A percentile compares a stretch with the other conserved stretches of the same genome.
phyloP scores from a whole-genome alignment of 73 alveolate genomes.

The Durusdinium trenchii region DNA sequence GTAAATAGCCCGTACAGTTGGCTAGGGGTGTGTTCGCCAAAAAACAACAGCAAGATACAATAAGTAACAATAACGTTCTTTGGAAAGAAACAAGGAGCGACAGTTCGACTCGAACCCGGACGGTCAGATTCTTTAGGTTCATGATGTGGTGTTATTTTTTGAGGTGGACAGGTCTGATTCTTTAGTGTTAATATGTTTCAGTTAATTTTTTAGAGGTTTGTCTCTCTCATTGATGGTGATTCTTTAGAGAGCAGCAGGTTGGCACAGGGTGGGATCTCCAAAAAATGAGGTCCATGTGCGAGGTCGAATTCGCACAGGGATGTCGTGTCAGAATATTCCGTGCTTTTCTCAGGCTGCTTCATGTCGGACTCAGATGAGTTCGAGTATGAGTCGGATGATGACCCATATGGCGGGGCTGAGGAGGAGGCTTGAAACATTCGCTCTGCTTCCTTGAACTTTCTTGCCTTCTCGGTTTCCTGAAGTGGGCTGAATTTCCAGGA shows the following conservation, averaged over 20 bases:
- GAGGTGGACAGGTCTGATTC: not conserved
- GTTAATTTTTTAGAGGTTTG: not conserved
- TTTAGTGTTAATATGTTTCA: not conserved
- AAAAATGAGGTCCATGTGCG: too few relatives aligned
- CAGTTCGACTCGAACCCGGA: too few relatives aligned
- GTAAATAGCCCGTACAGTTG: too few relatives aligned
- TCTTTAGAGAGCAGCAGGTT: too few relatives aligned
- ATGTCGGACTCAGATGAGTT: constrained; percentile 95
- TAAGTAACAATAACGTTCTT: too few relatives aligned
- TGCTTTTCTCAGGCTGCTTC: not conserved
- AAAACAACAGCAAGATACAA: too few relatives aligned
- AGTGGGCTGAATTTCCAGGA: not conserved
- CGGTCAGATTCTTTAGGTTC: too few relatives aligned
- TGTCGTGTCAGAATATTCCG: not conserved
- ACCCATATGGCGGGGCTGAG: constrained; percentile 86
- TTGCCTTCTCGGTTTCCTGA: not conserved
- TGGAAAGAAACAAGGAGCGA: too few relatives aligned
- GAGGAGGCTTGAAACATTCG: constrained; percentile 26
- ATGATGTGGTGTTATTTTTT: not conserved
- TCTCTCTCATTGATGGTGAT: too few relatives aligned
- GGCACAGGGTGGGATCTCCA: too few relatives aligned
- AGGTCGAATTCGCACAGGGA: too few relatives aligned
- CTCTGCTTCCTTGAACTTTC: not conserved
- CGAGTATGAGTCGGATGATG: constrained; percentile 95
- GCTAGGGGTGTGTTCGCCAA: too few relatives aligned